These are phyloP conservation scores for Pleurotus tuoliensis DNA, from an alignment of 768 basidiomycete genomes.

Conservation along the genomic window DNA sequence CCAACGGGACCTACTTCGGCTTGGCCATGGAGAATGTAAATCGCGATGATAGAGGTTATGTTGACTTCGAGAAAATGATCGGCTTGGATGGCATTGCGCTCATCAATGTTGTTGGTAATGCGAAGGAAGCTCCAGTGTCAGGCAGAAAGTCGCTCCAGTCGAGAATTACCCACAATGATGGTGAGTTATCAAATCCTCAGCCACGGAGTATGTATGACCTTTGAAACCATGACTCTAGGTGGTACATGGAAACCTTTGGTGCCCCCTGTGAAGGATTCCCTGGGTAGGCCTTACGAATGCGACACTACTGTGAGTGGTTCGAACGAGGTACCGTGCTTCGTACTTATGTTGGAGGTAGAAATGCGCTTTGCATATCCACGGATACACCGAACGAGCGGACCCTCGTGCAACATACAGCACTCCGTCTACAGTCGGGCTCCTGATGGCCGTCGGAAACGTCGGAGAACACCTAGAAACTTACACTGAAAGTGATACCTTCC, in stretches of 20 bases:
- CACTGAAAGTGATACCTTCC: constrained; percentile 89
- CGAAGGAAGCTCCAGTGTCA: constrained; percentile 66
- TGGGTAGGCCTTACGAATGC: constrained; percentile 70
- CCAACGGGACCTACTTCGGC: constrained; percentile 96
- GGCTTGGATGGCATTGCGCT: constrained; percentile 95
- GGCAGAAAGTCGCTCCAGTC: constrained; percentile 76
- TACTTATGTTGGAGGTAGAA: constrained; percentile 37
- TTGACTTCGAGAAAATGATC: constrained; percentile 97
- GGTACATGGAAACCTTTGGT: constrained; percentile 82
- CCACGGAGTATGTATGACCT: no score
- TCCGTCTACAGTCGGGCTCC: constrained; percentile 84
- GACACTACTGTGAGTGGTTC: constrained; percentile 47
- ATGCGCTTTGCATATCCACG: constrained; percentile 89
- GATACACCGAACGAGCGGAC: constrained; percentile 91
- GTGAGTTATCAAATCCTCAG: constrained; percentile 33
- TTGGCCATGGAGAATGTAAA: constrained; percentile 86
- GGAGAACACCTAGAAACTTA: constrained; percentile 81
- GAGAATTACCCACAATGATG: constrained; percentile 95
- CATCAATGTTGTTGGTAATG: constrained; percentile 85
- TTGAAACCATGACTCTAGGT: constrained; percentile 35
- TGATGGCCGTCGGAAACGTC: constrained; percentile 97
- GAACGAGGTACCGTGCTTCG: neutral
- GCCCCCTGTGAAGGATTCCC: constrained; percentile 75
- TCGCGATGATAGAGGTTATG: constrained; percentile 81
- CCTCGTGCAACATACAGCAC: constrained; percentile 91